These are phyloP conservation scores for Lavandula angustifolia DNA, from an alignment of 257 asterid species.

Conservation along the genomic window DNA sequence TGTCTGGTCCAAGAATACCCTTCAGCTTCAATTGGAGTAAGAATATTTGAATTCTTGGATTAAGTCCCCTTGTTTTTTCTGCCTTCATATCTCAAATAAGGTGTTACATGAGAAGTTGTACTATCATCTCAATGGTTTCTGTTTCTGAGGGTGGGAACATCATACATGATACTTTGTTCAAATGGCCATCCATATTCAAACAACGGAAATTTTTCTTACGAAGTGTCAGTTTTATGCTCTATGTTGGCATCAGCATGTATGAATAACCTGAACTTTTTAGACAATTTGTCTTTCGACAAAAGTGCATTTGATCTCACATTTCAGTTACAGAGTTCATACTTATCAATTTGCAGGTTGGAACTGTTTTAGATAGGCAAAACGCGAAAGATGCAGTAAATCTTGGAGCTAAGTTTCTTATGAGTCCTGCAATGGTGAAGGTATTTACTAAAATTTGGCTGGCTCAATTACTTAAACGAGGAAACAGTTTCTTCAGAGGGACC, in stretches of 20 bases:
- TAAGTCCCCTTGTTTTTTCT: too few relatives aligned
- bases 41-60: slow-evolving; percentile 25
- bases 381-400: slow-evolving; percentile 53
- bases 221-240: slow-evolving; percentile 2
- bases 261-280: neutral
- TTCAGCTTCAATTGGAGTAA: slow-evolving; percentile 65
- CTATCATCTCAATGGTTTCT: slow-evolving; percentile 7
- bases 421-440: slow-evolving; percentile 84
- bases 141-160: neutral
- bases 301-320: neutral
- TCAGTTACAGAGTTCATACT: neutral
- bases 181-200: too few relatives aligned
- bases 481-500: neutral
- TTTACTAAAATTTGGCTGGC: neutral
- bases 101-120: neutral
- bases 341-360: slow-evolving; percentile 63
- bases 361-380: slow-evolving; percentile 54
- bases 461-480: slow-evolving; percentile 1
- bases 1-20: slow-evolving; percentile 66
- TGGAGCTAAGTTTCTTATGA: slow-evolving; percentile 88
- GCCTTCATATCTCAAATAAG: neutral
- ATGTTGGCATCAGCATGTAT: neutral
- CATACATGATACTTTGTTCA: too few relatives aligned
- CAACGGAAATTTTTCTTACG: neutral
- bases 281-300: neutral